Base-by-base conservation (phyloP, 1,284 basidiomycete genomes). In the Sparassis latifolia region DNA sequence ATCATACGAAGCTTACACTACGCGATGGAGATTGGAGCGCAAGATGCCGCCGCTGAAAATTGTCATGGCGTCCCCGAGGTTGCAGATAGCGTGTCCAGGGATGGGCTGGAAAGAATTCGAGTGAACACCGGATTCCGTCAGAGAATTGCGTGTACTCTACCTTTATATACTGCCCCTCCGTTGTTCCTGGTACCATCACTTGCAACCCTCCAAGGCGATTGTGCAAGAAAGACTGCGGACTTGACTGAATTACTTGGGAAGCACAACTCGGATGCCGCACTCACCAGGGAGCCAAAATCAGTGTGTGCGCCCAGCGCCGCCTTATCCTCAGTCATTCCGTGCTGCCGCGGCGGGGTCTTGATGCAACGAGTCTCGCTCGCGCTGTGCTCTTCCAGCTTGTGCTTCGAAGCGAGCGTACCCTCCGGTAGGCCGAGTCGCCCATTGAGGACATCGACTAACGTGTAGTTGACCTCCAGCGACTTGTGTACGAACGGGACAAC, bases 161-260 rank as follows among this genome's bases (percentile, higher is more conserved):
- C 70, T 77, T 76, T 55, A 88, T 72, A 56, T 86, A 88, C 57
- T 80, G 79, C 86, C 86, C 89, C 28, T 74, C 65, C n/a, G 78
- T 72, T 7, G 75, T 68, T 2, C 79, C 80, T 0, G 84, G 84
- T 1, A 77, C 75, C 40, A 86, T 70, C 1, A 88, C 84, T 58
- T 89, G 86, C 4, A 89, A 67, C 0, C 86, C 86, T 2, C 86
- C 86, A 0, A 89, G 74, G 10, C 76, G 76, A 62, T 87, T 87
- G 63, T 84, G 81, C 45, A 86, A 66, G 66, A 85, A 80, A 0
- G 81, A 80, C 76, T 82, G 55, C 7, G 27, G 12, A n/a, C 42
- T 10, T 20, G 10, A 29, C 10, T 12, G 29, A 39, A 33, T n/a
- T 33, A 10, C 32, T 37, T 41, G 20, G 20, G 29, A 10, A 28